phyloP scores from a whole-genome alignment of 306 rosid genomes.

The Dryas alaskensis region DNA sequence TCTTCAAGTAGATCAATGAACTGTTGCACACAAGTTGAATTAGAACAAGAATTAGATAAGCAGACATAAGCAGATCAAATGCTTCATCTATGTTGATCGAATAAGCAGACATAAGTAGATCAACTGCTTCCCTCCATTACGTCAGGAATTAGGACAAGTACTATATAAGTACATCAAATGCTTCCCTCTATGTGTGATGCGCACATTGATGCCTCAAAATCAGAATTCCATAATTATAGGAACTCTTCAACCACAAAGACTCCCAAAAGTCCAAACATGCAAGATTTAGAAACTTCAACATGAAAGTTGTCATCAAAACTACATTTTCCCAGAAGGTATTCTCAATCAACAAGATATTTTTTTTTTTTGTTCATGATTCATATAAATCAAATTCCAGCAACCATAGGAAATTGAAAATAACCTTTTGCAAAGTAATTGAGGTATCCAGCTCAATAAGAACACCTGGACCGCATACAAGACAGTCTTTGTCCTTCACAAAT shows the following conservation, averaged over 20 bases:
- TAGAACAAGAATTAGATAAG: constrained; percentile 14
- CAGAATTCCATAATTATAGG: not conserved
- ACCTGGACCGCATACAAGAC: constrained; percentile 95
- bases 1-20: constrained; percentile 75
- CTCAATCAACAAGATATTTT: not conserved
- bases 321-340: not conserved
- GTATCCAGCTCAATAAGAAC: constrained; percentile 79
- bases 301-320: not conserved
- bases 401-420: constrained; percentile 26
- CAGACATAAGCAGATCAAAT: not conserved
- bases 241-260: not conserved
- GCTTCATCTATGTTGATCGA: too few relatives aligned
- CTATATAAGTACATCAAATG: too few relatives aligned
- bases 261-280: not conserved
- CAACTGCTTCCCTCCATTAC: too few relatives aligned
- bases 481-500: constrained; percentile 83
- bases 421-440: constrained; percentile 84
- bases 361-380: constrained; percentile 8
- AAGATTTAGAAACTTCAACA: not conserved
- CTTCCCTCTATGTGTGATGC: too few relatives aligned
- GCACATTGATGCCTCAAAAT: too few relatives aligned
- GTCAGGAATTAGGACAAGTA: too few relatives aligned
- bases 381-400: not conserved
- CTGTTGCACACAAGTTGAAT: constrained; percentile 44
- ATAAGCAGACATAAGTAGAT: too few relatives aligned